A percentile compares a stretch with the other conserved stretches of the same genome.
Evolutionary conservation across 2,329 filamentous ascomycete species (phyloP).

Genomic region (Elsinoe fawcettii): DNA sequence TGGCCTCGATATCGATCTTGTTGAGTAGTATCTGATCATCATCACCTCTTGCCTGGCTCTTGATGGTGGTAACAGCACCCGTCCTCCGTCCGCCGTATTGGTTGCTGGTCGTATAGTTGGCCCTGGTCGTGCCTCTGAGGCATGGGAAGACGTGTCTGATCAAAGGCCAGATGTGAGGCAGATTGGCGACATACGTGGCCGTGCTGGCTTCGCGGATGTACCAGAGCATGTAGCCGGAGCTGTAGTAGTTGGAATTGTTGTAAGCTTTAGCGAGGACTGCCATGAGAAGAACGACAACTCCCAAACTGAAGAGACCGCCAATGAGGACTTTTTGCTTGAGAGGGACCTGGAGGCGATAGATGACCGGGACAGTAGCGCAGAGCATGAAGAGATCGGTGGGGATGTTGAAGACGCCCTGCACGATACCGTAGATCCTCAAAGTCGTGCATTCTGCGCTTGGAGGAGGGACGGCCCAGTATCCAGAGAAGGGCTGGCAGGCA

Average conservation of each 20-base stretch:
- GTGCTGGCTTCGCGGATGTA: constrained; percentile 49
- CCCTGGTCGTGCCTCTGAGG: not conserved
- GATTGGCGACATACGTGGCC: constrained; percentile 47
- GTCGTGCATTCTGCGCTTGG: constrained; percentile 51
- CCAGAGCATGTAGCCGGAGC: constrained; percentile 50
- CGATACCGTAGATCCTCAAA: constrained; percentile 50
- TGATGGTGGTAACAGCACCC: constrained; percentile 1
- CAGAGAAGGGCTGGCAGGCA: constrained; percentile 19
- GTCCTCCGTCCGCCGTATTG: not conserved
- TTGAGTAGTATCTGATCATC: constrained; percentile 5
- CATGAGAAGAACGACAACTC: constrained; percentile 41
- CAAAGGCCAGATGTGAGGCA: constrained; percentile 48
- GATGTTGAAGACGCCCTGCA: constrained; percentile 53
- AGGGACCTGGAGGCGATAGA: constrained; percentile 44
- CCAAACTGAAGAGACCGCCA: constrained; percentile 43
- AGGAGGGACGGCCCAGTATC: constrained; percentile 19
- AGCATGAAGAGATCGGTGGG: constrained; percentile 55
- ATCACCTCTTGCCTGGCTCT: not conserved
- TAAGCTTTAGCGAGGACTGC: constrained; percentile 44
- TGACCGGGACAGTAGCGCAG: constrained; percentile 48
- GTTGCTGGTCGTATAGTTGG: constrained; percentile 2
- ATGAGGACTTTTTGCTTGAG: constrained; percentile 48
- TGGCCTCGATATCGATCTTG: constrained; percentile 11
- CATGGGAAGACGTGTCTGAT: constrained; percentile 31
- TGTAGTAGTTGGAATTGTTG: constrained; percentile 31